Base-by-base conservation (phyloP, 257 asterid species). In the Solanum etuberosum region DNA sequence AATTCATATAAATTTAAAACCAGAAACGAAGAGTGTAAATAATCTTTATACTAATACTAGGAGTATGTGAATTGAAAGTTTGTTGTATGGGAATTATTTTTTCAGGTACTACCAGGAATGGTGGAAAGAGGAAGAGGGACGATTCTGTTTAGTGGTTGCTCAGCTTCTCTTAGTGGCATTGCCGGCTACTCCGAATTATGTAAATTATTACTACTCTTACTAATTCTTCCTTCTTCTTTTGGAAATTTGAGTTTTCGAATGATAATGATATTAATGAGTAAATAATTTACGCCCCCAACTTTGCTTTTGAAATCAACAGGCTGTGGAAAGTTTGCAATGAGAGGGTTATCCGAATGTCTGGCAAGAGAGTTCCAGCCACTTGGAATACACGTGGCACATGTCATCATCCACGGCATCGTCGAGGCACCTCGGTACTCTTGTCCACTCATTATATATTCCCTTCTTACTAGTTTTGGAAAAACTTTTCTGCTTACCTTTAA, bases 301-400 rank as follows among this genome's bases (percentile, higher is more conserved):
- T 5, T 10, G 16, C 0, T 63, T 63, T 12, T 51, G 1, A 76
- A 76, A 38, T 21, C 9, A 16, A 40, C 70, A 94, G 99, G 98
- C 88, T 95, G 98, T 87, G 99, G 97, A 29, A 96, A 95, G 87
- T 96, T 94, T 81, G 99, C 98, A 16, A 37, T 92, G 95, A 91
- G 99, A 91, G 99, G 89, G 86, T 91, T 95, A 90, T 92, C 99
- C 3, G 97, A 96, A 85, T 93, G 98, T 32, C 86, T 96, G 87
- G 97, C 97, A 18, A 92, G 94, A 85, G 99, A 96, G 89, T 91
- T 92, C 54, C 99, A 94, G 83, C 93, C 96, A 16, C 89, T 87
- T 63, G 99, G 99, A 84, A 90, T 96, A 42, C 99, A 96, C 88
- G 98, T 96, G 68, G 99, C 98, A 5, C 98, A 96, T 83, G 94